phyloP scores from a whole-genome alignment of 495 filamentous ascomycete genomes.

The Margaritispora aquatica region DNA sequence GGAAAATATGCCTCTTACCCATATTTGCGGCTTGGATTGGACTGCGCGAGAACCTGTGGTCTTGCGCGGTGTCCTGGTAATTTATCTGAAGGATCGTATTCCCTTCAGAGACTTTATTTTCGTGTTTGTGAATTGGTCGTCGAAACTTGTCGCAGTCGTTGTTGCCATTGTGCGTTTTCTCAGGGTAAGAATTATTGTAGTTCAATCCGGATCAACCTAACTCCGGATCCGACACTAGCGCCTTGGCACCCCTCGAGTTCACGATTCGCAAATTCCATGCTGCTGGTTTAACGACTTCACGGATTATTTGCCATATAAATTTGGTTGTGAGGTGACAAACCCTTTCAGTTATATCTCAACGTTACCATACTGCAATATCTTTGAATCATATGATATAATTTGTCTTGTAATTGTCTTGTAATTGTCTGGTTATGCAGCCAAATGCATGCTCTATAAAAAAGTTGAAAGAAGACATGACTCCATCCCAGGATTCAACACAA shows the following conservation, averaged over 20 bases:
- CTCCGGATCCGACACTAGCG: not conserved
- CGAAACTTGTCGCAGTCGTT: constrained; percentile 2
- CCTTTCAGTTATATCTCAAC: too few relatives aligned
- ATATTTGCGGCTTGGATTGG: constrained; percentile 66
- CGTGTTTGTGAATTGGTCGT: not conserved
- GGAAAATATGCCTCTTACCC: constrained; percentile 49
- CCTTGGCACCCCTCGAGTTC: not conserved
- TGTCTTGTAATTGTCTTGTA: not conserved
- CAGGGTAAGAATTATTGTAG: not conserved
- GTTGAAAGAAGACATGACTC: constrained; percentile 19
- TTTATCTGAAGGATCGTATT: constrained; percentile 8
- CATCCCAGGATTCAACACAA: not conserved
- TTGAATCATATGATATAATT: not conserved
- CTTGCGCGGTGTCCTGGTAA: constrained; percentile 19
- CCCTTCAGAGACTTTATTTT: constrained; percentile 10
- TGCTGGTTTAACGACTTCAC: too few relatives aligned
- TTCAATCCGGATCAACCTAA: not conserved
- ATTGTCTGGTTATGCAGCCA: constrained; percentile 13
- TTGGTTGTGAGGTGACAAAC: too few relatives aligned
- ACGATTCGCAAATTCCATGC: too few relatives aligned
- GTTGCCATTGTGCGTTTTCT: not conserved
- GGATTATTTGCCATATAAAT: too few relatives aligned
- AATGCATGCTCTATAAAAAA: constrained; percentile 18
- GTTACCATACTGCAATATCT: not conserved
- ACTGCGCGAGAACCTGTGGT: constrained; percentile 19